These are phyloP conservation scores for Saposhnikovia divaricata DNA, from an alignment of 129 eudicot species.

Conservation along the genomic window DNA sequence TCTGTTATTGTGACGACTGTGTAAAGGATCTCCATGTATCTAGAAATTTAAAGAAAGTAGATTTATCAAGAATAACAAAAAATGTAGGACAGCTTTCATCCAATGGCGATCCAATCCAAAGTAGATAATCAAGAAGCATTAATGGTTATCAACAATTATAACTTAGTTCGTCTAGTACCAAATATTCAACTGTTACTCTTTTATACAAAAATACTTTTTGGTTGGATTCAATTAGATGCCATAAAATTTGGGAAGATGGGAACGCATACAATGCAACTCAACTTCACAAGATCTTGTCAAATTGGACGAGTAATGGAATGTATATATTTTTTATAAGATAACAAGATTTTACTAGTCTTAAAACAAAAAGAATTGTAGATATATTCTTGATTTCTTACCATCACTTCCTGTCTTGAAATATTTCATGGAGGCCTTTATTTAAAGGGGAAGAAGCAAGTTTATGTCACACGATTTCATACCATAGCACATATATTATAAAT, in stretches of 20 bases:
- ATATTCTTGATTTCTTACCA: not conserved
- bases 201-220: not conserved
- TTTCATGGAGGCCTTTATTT: no score
- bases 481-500: not conserved
- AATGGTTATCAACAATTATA: not conserved
- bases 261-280: not conserved
- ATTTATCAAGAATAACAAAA: not conserved
- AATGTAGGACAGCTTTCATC: not conserved
- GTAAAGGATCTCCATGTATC: constrained; percentile 19
- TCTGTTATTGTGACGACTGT: constrained; percentile 17
- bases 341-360: not conserved
- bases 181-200: not conserved
- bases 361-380: not conserved
- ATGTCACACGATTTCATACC: not conserved
- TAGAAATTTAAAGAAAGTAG: constrained; percentile 4
- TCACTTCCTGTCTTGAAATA: no score
- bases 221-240: not conserved
- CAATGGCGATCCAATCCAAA: not conserved
- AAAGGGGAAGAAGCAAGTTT: not conserved
- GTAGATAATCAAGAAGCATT: not conserved
- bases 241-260: not conserved
- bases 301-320: not conserved
- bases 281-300: not conserved
- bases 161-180: not conserved
- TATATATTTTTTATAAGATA: not conserved